Percentiles rank a stretch among this genome's conserved stretches.
Evolutionary conservation across 1,139 yeast species (phyloP).

Genomic region (Geotrichum carabidarum): DNA sequence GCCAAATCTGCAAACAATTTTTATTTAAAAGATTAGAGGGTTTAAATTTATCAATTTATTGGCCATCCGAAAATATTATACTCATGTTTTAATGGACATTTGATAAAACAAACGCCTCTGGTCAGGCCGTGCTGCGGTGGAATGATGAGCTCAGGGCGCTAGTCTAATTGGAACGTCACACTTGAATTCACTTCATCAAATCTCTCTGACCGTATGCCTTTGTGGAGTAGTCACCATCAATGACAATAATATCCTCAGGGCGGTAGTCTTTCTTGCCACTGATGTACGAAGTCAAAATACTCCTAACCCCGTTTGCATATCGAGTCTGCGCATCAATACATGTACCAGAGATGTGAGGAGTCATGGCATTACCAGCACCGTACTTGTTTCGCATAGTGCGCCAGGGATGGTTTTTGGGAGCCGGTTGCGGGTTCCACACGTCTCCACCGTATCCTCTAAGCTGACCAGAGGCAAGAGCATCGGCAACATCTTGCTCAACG

Average conservation of each 20-base stretch:
- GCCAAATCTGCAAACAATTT: too few relatives aligned
- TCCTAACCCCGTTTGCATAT: conserved; percentile 64
- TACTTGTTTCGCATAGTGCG: conserved; percentile 57
- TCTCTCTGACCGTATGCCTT: conserved; percentile 60
- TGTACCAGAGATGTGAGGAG: conserved; percentile 78
- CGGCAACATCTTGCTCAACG: conserved; percentile 69
- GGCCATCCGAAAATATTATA: too few relatives aligned
- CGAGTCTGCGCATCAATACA: conserved; percentile 69
- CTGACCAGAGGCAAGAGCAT: conserved; percentile 63
- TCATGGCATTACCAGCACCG: conserved; percentile 53
- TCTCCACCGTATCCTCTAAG: conserved; percentile 80
- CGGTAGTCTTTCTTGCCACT: conserved; percentile 59
- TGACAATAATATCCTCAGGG: conserved; percentile 68
- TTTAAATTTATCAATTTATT: too few relatives aligned
- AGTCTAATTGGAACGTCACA: too few relatives aligned
- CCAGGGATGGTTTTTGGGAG: conserved; percentile 75
- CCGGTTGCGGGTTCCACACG: conserved; percentile 80
- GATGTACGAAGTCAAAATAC: conserved; percentile 60
- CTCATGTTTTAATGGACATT: too few relatives aligned
- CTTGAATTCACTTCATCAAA: background rate
- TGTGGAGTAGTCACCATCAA: conserved; percentile 68
- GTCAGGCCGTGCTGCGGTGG: too few relatives aligned
- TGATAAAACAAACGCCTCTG: too few relatives aligned
- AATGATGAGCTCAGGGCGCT: too few relatives aligned
- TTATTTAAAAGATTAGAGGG: too few relatives aligned